phyloP scores from a whole-genome alignment of 2,329 filamentous ascomycete genomes.

The Emmonsiellopsis sp. region DNA sequence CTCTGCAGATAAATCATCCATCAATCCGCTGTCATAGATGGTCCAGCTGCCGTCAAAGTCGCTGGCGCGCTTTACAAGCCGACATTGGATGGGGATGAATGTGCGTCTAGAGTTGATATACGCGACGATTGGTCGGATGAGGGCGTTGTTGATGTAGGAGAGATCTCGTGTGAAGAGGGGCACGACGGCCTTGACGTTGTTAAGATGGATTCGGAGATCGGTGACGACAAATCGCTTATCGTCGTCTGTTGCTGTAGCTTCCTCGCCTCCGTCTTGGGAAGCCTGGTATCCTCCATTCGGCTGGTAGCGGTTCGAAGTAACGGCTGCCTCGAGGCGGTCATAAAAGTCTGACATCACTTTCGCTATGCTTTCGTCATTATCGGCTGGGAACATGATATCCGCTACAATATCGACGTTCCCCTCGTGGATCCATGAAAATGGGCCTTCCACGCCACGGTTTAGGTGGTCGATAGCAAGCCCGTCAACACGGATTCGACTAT shows the following conservation, averaged over 20 bases:
- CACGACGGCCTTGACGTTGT: slow-evolving; percentile 86
- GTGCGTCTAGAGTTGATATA: slow-evolving; percentile 95
- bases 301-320: slow-evolving; percentile 64
- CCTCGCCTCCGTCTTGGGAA: too few species aligned
- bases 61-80: slow-evolving; percentile 76
- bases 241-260: slow-evolving; percentile 33
- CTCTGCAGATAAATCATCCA: slow-evolving; percentile 88
- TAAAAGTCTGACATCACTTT: slow-evolving; percentile 98
- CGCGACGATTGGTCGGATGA: slow-evolving; percentile 90
- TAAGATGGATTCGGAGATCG: slow-evolving; percentile 89
- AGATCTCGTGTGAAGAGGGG: slow-evolving; percentile 87
- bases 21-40: slow-evolving; percentile 81
- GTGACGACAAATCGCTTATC: slow-evolving; percentile 78
- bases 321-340: slow-evolving; percentile 86
- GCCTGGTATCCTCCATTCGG: slow-evolving; percentile 8
- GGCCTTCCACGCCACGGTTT: slow-evolving; percentile 84
- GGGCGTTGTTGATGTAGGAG: slow-evolving; percentile 90
- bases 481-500: slow-evolving; percentile 85
- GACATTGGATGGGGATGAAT: slow-evolving; percentile 90
- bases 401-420: slow-evolving; percentile 95
- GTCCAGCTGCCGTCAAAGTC: slow-evolving; percentile 98
- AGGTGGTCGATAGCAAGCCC: slow-evolving; percentile 91
- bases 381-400: slow-evolving; percentile 87
- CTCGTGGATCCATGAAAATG: slow-evolving; percentile 96
- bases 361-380: slow-evolving; percentile 76